Conservation (phyloP, 2,329 filamentous ascomycete species). For the Drechslera avenae region DNA sequence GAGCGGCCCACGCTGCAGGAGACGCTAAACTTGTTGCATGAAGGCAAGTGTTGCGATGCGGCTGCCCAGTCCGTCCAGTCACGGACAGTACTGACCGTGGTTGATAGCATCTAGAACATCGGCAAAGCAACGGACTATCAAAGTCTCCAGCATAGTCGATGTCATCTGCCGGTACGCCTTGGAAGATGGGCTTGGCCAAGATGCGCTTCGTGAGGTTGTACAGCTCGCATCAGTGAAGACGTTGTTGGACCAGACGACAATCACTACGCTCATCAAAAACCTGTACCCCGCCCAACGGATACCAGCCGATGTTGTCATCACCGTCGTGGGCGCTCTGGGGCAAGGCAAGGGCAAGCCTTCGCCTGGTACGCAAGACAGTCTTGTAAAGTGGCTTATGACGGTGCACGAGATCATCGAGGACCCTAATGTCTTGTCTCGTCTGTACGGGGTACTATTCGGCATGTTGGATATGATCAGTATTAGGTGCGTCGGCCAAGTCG, state of each 20-base stretch:
- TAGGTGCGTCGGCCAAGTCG: constrained; percentile 54
- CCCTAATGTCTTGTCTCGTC: constrained; percentile 65
- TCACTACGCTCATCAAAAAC: constrained; percentile 71
- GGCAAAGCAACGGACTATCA: constrained; percentile 67
- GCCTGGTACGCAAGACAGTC: constrained; percentile 68
- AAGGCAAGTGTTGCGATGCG: constrained; percentile 36
- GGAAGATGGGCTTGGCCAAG: constrained; percentile 68
- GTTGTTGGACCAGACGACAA: constrained; percentile 76
- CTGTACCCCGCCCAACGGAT: constrained; percentile 75
- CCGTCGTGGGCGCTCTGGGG: constrained; percentile 74
- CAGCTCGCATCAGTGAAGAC: constrained; percentile 69
- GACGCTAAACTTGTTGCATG: constrained; percentile 45
- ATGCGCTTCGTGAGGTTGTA: constrained; percentile 66
- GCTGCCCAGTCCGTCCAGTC: constrained; percentile 12
- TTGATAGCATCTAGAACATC: constrained; percentile 51
- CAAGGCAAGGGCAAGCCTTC: constrained; percentile 77
- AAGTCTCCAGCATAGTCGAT: constrained; percentile 68
- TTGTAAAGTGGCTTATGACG: constrained; percentile 80
- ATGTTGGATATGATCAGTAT: constrained; percentile 80
- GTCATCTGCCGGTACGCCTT: constrained; percentile 67
- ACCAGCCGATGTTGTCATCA: constrained; percentile 64
- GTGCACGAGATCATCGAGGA: constrained; percentile 74
- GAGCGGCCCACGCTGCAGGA: constrained; percentile 39
- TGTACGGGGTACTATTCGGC: constrained; percentile 80
- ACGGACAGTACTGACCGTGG: constrained; percentile 28